Evolutionary conservation across 148 eudicot species (phyloP), one percentile per base, ranked within the genome.

Genomic region (Silene uniflora): DNA sequence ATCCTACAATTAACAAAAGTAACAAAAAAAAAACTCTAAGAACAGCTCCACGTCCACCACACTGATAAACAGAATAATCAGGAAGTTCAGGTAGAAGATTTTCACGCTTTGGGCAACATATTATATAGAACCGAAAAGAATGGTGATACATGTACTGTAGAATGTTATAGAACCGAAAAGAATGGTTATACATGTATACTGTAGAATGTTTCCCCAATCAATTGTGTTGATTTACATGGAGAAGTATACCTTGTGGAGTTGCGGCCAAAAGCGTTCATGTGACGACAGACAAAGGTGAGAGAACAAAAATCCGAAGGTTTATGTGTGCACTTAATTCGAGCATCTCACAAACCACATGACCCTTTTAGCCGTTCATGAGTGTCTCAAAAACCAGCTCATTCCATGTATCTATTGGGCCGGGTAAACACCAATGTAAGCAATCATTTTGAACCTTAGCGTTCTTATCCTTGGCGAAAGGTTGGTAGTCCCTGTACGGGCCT

Each of bases 11-110:
- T n/a, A n/a, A n/a, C n/a, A n/a, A n/a, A n/a, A n/a, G n/a, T n/a
- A n/a, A 22, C 71, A 21, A 65, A 32, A 27, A 25, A 13, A 3
- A 86, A 95, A 97, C 97, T 80, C 88, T 46, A 69, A 95, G 91
- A 83, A 95, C 89, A 83, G 97, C 89, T 49, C 97, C 99, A 85
- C 97, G 92, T 19, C 99, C 97, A 70, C 97, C 97, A 82, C 98
- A 92, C 84, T 86, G 88, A 75, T 92, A 95, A 74, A 95, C 88
- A 79, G 93, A 86, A 81, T 83, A 90, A 82, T 89, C 92, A 22
- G 89, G 88, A 55, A 89, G 85, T 83, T 95, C 98, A 14, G 96
- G 94, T 2, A 95, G 89, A 47, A 95, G 81, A 75, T 90, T 92
- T 62, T 87, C 86, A 78, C 97, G 92, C 73, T 86, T 90, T 10